Percentiles rank a stretch among this genome's conserved stretches.
These are phyloP conservation scores for Spiromastix sp. DNA, from an alignment of 2,329 filamentous ascomycete genomes.

Conservation along the genomic window DNA sequence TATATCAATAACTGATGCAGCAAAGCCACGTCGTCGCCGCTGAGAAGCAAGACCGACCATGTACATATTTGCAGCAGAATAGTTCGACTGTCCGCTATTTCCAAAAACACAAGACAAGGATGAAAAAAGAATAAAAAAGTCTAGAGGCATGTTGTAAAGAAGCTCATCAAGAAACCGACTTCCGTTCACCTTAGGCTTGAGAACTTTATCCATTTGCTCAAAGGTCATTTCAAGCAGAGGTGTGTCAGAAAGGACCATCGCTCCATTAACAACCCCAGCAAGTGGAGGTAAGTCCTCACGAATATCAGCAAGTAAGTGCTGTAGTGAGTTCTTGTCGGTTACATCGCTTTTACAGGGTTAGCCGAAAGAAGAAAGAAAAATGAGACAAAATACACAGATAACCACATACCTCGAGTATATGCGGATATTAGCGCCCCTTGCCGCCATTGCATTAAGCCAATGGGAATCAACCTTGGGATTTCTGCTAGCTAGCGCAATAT, in stretches of 20 bases:
- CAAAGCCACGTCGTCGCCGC: constrained; percentile 9
- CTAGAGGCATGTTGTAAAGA: constrained; percentile 8
- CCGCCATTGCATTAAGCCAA: constrained; percentile 6
- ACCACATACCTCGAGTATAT: constrained; percentile 2
- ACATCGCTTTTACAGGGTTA: constrained; percentile 11
- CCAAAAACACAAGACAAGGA: constrained; percentile 16
- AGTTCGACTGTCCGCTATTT: constrained; percentile 15
- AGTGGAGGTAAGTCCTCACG: constrained; percentile 13
- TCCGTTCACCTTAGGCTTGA: constrained; percentile 12
- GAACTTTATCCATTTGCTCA: constrained; percentile 6
- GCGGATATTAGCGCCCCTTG: background rate
- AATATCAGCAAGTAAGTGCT: constrained; percentile 6
- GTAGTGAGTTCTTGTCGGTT: constrained; percentile 8
- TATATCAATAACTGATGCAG: constrained; percentile 18
- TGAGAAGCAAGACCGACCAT: constrained; percentile 14
- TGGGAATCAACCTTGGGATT: constrained; percentile 8
- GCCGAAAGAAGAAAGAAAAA: background rate
- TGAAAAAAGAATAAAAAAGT: constrained; percentile 16
- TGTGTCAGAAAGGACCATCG: constrained; percentile 17
- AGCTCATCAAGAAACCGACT: constrained; percentile 13
- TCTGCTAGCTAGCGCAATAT: constrained; percentile 10
- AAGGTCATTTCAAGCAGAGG: constrained; percentile 7
- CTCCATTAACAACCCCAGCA: constrained; percentile 16
- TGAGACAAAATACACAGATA: background rate
- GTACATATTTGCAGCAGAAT: constrained; percentile 17